Evolutionary conservation across 192 early-diverging fungal species (phyloP), one percentile per base, ranked within the genome.

Genomic region (Coemansia sp.): DNA sequence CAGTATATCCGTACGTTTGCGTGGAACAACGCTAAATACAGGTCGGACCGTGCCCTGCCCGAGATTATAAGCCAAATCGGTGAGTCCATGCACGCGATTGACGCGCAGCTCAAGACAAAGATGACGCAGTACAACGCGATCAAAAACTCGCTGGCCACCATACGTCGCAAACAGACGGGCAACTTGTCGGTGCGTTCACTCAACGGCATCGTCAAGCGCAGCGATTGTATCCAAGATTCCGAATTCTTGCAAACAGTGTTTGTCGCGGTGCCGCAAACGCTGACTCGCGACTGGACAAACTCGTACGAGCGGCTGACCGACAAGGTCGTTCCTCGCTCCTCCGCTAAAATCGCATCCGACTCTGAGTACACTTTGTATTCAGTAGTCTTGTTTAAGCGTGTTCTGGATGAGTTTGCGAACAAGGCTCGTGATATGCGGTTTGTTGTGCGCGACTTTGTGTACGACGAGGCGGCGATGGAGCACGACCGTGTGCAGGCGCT

Each of bases 21-120:
- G 60, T 99, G 97, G 97, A 93, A 98, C 73, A 91, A 88, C 15
- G 89, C 96, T 87, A 97, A 97, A 79, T 99, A 95, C 75, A 83
- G 97, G 47, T 67, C 88, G 2, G 97, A 99, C 78, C 93, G 94
- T 76, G 85, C 92, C 6, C 77, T 99, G 66, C 79, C 85, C 52
- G 97, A 98, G 68, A 84, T 96, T 21, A 77, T 89, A 0, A 84
- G 88, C 28, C 74, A 88, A 64, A 86, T 99, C 40, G 81, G 86
- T 23, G 90, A 94, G 64, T 87, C 95, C 80, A 92, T 98, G 62
- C 86, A 82, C 10, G 70, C 85, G 18, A 93, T 97, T 50, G 97
- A 99, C 60, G 84, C 79, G 31, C 68, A 92, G 53, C 92, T 98
- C 86, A 98, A 98, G 68, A 86, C 74, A 26, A 97, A 98, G 82